Evolutionary conservation across 2,329 filamentous ascomycete genomes (phyloP), one percentile per base, ranked within the genome.

Genomic region (Epicoccum sorghinum): DNA sequence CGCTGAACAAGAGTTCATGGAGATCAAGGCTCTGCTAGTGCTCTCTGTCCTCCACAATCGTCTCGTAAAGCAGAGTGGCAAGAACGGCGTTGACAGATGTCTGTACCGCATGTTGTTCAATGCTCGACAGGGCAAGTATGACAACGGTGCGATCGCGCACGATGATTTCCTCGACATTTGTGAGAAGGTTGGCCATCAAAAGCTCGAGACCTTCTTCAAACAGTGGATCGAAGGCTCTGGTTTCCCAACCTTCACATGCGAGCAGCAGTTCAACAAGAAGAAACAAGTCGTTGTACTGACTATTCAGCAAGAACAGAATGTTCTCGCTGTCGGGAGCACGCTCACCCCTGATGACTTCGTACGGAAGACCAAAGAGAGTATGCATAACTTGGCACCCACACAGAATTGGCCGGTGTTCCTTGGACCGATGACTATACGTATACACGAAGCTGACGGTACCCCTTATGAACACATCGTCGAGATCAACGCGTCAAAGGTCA

Each of bases 401-500:
- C 83, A 86, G 47, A 78, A 91, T 13, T 90, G 91, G 60, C 84
- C 87, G n/a, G 83, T 91, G 1, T 98, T 98, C 67, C 95, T 92
- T 45, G 95, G 95, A 0, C 93, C 95, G 0, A 96, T 99, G 90
- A 99, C 95, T 0, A 93, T 99, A 59, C 84, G 95, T 29, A 97
- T 99, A 59, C 95, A 99, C 76, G 95, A 99, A 78, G 95, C 95
- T 23, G 96, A 99, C 69, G 95, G 95, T 8, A 98, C 95, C 0
- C 95, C 95, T 2, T 99, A 99, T 69, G 95, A 99, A 72, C 95
- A 99, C 70, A 97, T 97, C 59, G 88, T 98, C 29, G 91, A 97
- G 67, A 96, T 99, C 70, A 92, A 92, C 56, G 92, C 97, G 63
- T 88, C 89, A 25, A 84, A 86, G 12, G 90, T 89, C 2, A 91